phyloP scores from a whole-genome alignment of 2,329 filamentous ascomycete species.

The Tolypocladium guangdongense region DNA sequence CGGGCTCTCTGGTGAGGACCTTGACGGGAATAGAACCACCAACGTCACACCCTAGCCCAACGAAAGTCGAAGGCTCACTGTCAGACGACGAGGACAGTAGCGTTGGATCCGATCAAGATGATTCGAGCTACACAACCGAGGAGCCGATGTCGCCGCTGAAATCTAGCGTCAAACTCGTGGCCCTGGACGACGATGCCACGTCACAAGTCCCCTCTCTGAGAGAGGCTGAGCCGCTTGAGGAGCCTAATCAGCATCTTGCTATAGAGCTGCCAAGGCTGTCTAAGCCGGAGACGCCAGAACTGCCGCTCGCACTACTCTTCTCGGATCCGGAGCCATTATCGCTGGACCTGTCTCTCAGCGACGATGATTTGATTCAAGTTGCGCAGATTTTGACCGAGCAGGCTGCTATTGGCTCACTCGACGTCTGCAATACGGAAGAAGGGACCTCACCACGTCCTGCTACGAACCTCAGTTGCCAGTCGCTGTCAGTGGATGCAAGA shows the following conservation, averaged over 20 bases:
- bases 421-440: conserved; percentile 16
- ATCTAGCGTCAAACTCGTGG: conserved; percentile 30
- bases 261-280: conserved; percentile 38
- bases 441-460: conserved; percentile 10
- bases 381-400: conserved; percentile 66
- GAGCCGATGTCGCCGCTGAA: conserved; percentile 40
- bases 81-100: conserved; percentile 40
- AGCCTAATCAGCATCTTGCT: conserved; percentile 34
- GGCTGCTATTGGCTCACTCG: conserved; percentile 41
- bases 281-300: conserved; percentile 35
- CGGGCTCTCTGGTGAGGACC: conserved; percentile 14
- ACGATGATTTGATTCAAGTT: conserved; percentile 53
- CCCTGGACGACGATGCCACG: conserved; percentile 39
- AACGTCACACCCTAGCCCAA: conserved; percentile 21
- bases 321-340: conserved; percentile 45
- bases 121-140: conserved; percentile 38
- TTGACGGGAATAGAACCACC: conserved; percentile 15
- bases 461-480: conserved; percentile 25
- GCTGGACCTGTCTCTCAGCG: conserved; percentile 33
- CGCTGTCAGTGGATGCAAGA: conserved; percentile 31
- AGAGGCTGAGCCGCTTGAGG: conserved; percentile 35
- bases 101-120: conserved; percentile 44
- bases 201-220: conserved; percentile 41
- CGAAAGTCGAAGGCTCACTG: conserved; percentile 21
- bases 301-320: conserved; percentile 44